Evolutionary conservation across 2,329 filamentous ascomycete species (phyloP), one percentile per base, ranked within the genome.

Genomic region (Arthroderma sp.): DNA sequence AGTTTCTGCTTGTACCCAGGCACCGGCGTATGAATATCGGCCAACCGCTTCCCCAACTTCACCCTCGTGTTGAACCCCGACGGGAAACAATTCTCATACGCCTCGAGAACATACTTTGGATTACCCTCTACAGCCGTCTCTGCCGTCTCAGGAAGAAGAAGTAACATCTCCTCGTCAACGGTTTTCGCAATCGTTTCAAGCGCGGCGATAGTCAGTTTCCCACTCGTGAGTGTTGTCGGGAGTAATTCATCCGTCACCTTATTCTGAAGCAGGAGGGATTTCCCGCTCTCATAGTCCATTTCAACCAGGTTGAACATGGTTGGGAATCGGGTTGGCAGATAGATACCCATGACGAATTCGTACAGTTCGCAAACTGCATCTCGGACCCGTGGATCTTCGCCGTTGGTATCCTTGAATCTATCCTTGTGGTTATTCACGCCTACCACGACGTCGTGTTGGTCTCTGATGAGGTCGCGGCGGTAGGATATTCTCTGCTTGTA

Each of bases 101-200:
- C 75, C 54, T 75, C 62, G 6, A 81, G 68, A 29, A 68, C 60
- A 57, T 80, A 81, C 46, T 65, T 68, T 0, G 53, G 50, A 1
- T 53, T 37, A 22, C 38, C 43, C 0, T 51, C 15, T 22, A 22
- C 15, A 22, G 15, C 15, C 15, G 15, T 22, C 15, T 22, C 15
- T 22, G 15, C 48, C 38, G 28, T 51, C 31, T 65, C 62, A 0
- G 73, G 73, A 0, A 78, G 60, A 0, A 82, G 66, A 48, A 82
- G 58, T 3, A 81, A 60, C 54, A 80, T 75, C 44, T 82, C 78
- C 38, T 72, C 70, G 51, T 81, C 78, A 28, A 81, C 58, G 43
- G 73, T 71, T 7, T 63, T 60, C 29, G 68, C 70, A 0, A 81
- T 58, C 3, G 65, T 66, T 38, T 65, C 54, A 2, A 80, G 65